Evolutionary conservation across 176 grass and related monocot genomes (phyloP).

Genomic region (Oryza brachyantha): DNA sequence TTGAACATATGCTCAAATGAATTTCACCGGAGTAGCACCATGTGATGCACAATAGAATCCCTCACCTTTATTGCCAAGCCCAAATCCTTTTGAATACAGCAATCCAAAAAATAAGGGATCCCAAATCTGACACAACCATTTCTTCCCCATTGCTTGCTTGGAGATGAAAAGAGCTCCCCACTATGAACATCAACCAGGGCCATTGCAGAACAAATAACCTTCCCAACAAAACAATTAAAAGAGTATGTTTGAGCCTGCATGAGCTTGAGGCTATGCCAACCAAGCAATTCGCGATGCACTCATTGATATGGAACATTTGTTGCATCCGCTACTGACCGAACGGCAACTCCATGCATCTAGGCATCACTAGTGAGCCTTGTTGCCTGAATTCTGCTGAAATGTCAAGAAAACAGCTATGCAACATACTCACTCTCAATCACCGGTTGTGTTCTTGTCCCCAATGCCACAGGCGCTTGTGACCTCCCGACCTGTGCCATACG

Average conservation of each 20-base stretch:
- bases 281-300: no score
- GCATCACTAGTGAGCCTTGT: constrained; percentile 25
- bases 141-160: constrained; percentile 31
- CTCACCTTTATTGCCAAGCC: constrained; percentile 65
- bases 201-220: constrained; percentile 21
- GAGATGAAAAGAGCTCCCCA: constrained; percentile 35
- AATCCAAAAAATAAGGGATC: constrained; percentile 48
- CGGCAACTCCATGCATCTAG: neutral
- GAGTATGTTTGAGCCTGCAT: constrained; percentile 29
- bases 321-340: constrained; percentile 25
- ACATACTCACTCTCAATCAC: constrained; percentile 77
- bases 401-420: constrained; percentile 34
- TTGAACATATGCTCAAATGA: constrained; percentile 15
- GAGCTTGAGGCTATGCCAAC: constrained; percentile 13
- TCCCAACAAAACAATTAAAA: constrained; percentile 30
- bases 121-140: constrained; percentile 22
- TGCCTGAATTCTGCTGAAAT: constrained; percentile 7
- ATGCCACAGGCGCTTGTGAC: constrained; percentile 60
- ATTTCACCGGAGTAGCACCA: neutral
- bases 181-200: constrained; percentile 39
- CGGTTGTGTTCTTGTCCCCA: constrained; percentile 61
- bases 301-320: no score
- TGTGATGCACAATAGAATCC: constrained; percentile 49
- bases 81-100: constrained; percentile 45
- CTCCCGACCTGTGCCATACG: constrained; percentile 67